phyloP scores from a whole-genome alignment of 768 basidiomycete species.

The Tulasnella sp. region DNA sequence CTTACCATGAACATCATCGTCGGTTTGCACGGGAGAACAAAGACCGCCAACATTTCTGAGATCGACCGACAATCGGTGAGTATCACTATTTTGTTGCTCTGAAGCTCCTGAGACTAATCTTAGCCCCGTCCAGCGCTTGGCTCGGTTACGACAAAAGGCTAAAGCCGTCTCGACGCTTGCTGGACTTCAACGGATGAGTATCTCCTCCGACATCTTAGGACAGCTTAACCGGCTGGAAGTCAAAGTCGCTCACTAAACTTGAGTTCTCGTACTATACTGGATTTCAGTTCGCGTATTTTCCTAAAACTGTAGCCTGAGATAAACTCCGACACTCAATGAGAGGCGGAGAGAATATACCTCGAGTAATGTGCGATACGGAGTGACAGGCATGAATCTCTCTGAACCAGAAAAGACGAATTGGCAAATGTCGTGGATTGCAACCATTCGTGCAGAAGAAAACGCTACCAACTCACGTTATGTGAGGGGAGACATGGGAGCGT shows the following conservation, averaged over 20 bases:
- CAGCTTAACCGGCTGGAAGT: slow-evolving; percentile 79
- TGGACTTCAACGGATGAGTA: slow-evolving; percentile 74
- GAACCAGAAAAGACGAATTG: too few species aligned
- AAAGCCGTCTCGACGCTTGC: slow-evolving; percentile 82
- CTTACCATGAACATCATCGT: slow-evolving; percentile 89
- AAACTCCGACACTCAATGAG: too few species aligned
- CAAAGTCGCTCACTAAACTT: slow-evolving; percentile 21
- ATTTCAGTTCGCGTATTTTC: too few species aligned
- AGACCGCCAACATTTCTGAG: slow-evolving; percentile 66
- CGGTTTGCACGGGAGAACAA: slow-evolving; percentile 58
- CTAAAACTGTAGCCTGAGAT: too few species aligned
- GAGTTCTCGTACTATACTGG: too few species aligned
- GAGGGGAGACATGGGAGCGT: too few species aligned
- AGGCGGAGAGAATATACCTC: too few species aligned
- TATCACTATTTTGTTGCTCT: slow-evolving; percentile 18
- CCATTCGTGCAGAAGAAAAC: too few species aligned
- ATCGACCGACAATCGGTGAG: slow-evolving; percentile 64
- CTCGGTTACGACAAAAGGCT: slow-evolving; percentile 65
- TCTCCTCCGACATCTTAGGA: slow-evolving; percentile 83
- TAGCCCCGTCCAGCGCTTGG: slow-evolving; percentile 39
- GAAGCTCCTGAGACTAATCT: slow-evolving; percentile 15
- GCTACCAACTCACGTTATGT: too few species aligned
- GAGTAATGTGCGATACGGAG: too few species aligned
- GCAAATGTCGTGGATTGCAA: too few species aligned
- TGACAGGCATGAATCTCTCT: too few species aligned